Evolutionary conservation across 2,329 filamentous ascomycete genomes (phyloP).

Genomic region (Daldinia sp.): DNA sequence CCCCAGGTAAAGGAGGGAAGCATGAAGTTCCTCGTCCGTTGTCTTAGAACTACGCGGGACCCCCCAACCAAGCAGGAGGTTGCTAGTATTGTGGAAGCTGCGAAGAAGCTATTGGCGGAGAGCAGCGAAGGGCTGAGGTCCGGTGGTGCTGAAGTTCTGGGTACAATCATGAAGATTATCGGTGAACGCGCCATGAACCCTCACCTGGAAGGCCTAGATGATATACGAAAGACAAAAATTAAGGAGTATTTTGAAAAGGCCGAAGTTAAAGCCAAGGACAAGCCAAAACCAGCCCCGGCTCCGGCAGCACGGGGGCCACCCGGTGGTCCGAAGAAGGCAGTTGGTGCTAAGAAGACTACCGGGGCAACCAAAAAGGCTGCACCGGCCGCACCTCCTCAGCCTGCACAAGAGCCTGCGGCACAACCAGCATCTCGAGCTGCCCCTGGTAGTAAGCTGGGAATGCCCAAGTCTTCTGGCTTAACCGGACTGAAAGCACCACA

Average conservation of each 20-base stretch:
- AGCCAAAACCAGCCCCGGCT: constrained; percentile 83
- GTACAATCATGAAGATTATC: constrained; percentile 98
- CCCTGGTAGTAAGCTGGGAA: constrained; percentile 63
- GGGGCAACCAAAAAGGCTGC: constrained; percentile 67
- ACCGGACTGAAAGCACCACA: constrained; percentile 71
- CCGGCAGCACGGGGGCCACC: constrained; percentile 66
- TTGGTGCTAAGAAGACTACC: constrained; percentile 60
- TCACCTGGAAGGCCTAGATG: constrained; percentile 90
- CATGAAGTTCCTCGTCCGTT: constrained; percentile 91
- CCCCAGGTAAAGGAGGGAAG: constrained; percentile 97
- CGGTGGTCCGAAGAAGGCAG: constrained; percentile 52
- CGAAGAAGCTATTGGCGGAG: constrained; percentile 90
- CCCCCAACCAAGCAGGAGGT: constrained; percentile 89
- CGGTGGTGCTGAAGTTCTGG: constrained; percentile 90
- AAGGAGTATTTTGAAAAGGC: constrained; percentile 88
- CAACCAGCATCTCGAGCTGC: constrained; percentile 67
- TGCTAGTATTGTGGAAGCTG: constrained; percentile 84
- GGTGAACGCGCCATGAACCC: constrained; percentile 95
- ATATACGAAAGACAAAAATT: constrained; percentile 94
- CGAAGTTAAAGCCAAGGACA: constrained; percentile 89
- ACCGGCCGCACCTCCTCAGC: constrained; percentile 47
- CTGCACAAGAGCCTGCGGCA: constrained; percentile 62
- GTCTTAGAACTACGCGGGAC: constrained; percentile 82
- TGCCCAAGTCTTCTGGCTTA: constrained; percentile 65
- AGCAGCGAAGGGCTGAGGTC: constrained; percentile 87